A percentile compares a stretch with the other conserved stretches of the same genome.
These are phyloP conservation scores for Pseudoturritis turrita DNA, from an alignment of 345 rosid genomes.

Conservation along the genomic window DNA sequence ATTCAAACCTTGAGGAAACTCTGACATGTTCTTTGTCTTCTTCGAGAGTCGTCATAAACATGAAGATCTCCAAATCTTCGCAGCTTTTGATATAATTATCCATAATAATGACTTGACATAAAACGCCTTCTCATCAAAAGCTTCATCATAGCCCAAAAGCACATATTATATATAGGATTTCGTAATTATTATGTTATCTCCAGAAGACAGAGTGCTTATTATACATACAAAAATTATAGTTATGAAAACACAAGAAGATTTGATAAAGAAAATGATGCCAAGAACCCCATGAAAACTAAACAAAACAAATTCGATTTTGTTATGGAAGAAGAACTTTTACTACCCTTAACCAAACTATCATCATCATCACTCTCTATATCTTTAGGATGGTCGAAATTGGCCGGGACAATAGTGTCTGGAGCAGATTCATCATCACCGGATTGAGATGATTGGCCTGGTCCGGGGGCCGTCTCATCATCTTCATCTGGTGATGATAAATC, in stretches of 20 bases:
- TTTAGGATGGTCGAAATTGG: conserved; percentile 61
- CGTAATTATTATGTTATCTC: neutral
- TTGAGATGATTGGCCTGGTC: conserved; percentile 44
- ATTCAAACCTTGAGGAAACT: neutral
- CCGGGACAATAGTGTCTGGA: conserved; percentile 72
- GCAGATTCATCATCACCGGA: conserved; percentile 51
- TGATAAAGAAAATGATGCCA: conserved; percentile 19
- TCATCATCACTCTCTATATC: conserved; percentile 36
- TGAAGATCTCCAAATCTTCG: neutral
- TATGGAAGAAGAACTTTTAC: conserved; percentile 26
- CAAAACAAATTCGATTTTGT: conserved; percentile 29
- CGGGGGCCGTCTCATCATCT: conserved; percentile 40
- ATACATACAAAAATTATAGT: conserved; percentile 4
- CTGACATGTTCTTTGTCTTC: neutral
- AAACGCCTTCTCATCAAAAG: neutral
- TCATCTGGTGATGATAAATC: conserved; percentile 39
- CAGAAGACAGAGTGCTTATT: neutral
- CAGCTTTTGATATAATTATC: neutral
- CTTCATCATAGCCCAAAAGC: neutral
- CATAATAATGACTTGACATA: neutral
- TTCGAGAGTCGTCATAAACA: neutral
- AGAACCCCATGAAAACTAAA: conserved; percentile 25
- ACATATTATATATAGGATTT: neutral
- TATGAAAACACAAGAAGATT: neutral
- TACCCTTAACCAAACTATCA: neutral